phyloP scores from a whole-genome alignment of 345 rosid genomes.

The Triadica sebifera region DNA sequence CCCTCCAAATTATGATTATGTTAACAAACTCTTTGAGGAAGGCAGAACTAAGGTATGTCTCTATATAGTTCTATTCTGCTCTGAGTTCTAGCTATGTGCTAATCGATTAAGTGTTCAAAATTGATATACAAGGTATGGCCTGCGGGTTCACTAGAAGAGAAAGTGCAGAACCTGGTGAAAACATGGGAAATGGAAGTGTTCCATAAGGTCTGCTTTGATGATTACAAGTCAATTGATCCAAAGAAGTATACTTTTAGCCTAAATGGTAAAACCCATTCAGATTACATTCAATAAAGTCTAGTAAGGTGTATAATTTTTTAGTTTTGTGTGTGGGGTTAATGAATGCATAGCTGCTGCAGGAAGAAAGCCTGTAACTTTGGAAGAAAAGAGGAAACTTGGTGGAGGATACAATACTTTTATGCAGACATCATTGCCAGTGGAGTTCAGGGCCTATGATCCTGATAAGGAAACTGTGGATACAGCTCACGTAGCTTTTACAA shows the following conservation, averaged over 20 bases:
- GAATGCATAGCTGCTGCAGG: constrained; percentile 27
- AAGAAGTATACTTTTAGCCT: constrained; percentile 37
- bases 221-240: constrained; percentile 39
- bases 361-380: constrained; percentile 41
- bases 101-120: too few species aligned
- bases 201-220: constrained; percentile 37
- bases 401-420: constrained; percentile 58
- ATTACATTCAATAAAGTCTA: neutral
- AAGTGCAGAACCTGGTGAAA: constrained; percentile 62
- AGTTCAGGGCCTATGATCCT: constrained; percentile 33
- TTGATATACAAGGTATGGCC: constrained; percentile 45
- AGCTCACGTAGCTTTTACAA: constrained; percentile 42
- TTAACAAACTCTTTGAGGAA: constrained; percentile 60
- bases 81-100: neutral
- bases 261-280: constrained; percentile 40
- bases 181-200: constrained; percentile 73
- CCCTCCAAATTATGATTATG: constrained; percentile 53
- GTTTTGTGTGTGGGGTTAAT: neutral
- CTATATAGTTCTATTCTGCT: neutral
- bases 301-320: neutral
- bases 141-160: constrained; percentile 55
- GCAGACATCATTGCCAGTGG: constrained; percentile 52
- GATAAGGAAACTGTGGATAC: constrained; percentile 34
- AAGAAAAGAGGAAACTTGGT: constrained; percentile 41
- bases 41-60: constrained; percentile 49